Base-by-base conservation (phyloP, 805 yeast genomes). In the Wickerhamomyces subpelliculosus region DNA sequence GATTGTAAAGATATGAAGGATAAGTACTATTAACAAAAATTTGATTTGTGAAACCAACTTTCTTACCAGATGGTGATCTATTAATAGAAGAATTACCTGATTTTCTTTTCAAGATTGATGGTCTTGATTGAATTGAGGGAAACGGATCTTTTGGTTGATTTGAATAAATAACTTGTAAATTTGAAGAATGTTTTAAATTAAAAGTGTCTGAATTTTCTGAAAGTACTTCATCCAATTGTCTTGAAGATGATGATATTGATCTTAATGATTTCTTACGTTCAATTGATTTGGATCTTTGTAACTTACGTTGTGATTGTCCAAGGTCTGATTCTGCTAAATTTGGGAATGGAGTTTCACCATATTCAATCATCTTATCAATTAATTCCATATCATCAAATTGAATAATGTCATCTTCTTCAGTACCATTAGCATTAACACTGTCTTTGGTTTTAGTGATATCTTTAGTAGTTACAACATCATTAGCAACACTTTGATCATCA, bases 1-100 rank as follows among this genome's bases (percentile, higher is more conserved):
- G 65, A 47, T 75, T 71, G 52, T 80, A 80, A 45, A 64, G 56
- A 10, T 59, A 58, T 4, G 78, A 61, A 1, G 81, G 66, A 46
- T 64, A 70, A 1, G 85, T 76, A 37, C 73, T 73, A 44, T 72
- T 71, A 33, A 75, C 64, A 35, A 50, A 62, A 26, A 77, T 61
- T 42, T 64, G 62, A 39, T 71, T 67, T 8, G 75, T 64, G 48
- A 78, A 78, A 32, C 44, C 48, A 14, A 70, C 75, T 37, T 49
- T 54, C 39, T 62, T 61, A 28, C 42, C 44, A 26, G 22, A 16
- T 30, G 41, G n/a, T 8, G 19, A 13, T 11, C 5, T 8, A 24
- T 24, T 16, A 11, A 19, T 16, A 25, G 27, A 25, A 25, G 16
- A 6, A 13, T 25, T 10, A 10, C n/a, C 4, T 25, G 3, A 5